Base-by-base conservation (phyloP, 1,284 basidiomycete genomes). In the Apiotrichum veenhuisii region DNA sequence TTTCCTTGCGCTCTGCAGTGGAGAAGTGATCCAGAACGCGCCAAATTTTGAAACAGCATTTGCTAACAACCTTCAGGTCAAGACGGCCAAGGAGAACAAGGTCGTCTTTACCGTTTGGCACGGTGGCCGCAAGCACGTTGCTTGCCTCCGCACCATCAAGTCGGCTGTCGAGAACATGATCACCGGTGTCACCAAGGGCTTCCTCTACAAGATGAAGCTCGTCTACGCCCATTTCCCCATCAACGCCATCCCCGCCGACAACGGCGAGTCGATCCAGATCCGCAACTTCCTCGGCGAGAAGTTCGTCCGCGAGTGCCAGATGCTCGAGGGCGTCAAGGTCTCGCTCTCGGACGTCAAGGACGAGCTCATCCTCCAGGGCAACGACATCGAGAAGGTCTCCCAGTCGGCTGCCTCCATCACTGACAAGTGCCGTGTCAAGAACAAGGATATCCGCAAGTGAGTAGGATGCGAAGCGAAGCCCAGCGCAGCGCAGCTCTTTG, bases 191-290 rank as follows among this genome's bases (percentile, higher is more conserved):
- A 98, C 93, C 54, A 91, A 93, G 84, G 96, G 95, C 64, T 98
- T 98, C 87, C 87, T 88, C 75, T 99, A 99, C 87, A 98, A 98
- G 88, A 95, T 97, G 92, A 89, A 91, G 72, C 84, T 94, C 38
- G 96, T 98, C 59, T 99, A 98, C 78, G 96, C 96, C 73, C 96
- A 99, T 85, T 99, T 99, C 85, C 96, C 96, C 66, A 97, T 99
- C 84, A 98, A 99, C 84, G 88, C 91, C 77, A 98, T 98, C 79
- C 92, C 98, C 75, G 87, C 89, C 77, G 87, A 89, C 44, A 81
- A 81, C 69, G 91, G 91, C 58, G 76, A 77, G 55, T 82, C 86
- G 53, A 79, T 97, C 59, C 95, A 98, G 80, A 98, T 99, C 81
- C 88, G 97, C 73, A 98, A 98, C 83, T 98, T 98, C 83, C 83